These are phyloP conservation scores for Cladosporium sp. DNA, from an alignment of 2,329 filamentous ascomycete genomes.

Conservation along the genomic window DNA sequence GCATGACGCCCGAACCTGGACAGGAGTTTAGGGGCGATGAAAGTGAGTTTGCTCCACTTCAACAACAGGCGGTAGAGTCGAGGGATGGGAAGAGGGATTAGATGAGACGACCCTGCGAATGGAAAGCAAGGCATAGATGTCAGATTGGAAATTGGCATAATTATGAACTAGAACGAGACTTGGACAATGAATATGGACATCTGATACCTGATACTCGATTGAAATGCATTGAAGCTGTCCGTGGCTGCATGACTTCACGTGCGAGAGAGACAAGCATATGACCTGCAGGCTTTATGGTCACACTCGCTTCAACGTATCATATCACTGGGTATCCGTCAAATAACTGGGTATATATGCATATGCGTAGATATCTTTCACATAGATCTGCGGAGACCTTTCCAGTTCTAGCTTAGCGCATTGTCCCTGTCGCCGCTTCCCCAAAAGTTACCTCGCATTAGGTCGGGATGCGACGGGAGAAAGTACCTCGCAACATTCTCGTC, in stretches of 20 bases:
- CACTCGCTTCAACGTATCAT: no score
- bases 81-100: constrained; percentile 2
- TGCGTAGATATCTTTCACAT: neutral
- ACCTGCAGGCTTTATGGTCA: neutral
- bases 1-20: constrained; percentile 43
- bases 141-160: neutral
- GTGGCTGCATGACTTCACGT: neutral
- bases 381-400: neutral
- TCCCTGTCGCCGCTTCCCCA: neutral
- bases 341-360: no score
- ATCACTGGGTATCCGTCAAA: no score
- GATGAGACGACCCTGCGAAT: neutral
- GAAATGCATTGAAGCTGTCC: no score
- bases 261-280: no score
- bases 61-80: neutral
- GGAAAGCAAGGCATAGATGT: neutral
- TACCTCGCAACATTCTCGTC: neutral
- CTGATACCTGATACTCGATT: neutral
- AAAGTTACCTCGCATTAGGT: neutral
- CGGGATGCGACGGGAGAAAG: neutral
- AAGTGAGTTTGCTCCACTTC: constrained; percentile 2
- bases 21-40: constrained; percentile 13
- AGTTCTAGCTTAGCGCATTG: neutral
- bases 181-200: neutral
- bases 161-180: neutral